These are phyloP conservation scores for Euryodendron excelsum DNA, from an alignment of 148 eudicot genomes.

Conservation along the genomic window DNA sequence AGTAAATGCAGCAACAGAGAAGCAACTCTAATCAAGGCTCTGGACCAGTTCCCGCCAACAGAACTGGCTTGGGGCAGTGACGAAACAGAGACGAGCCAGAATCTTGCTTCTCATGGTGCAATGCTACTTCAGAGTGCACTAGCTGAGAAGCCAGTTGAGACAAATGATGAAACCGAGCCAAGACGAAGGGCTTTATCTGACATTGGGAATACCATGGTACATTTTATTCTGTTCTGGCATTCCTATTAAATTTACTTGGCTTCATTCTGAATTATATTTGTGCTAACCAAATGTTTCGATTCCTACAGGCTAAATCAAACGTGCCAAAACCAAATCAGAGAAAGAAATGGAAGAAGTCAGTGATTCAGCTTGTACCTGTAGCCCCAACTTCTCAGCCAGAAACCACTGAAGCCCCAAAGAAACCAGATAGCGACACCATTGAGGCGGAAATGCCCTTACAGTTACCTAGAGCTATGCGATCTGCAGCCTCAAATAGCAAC, in stretches of 20 bases:
- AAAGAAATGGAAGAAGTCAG: slow-evolving; percentile 83
- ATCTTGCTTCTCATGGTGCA: slow-evolving; percentile 82
- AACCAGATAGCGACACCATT: slow-evolving; percentile 31
- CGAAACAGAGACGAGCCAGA: slow-evolving; percentile 24
- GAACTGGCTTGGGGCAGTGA: slow-evolving; percentile 19
- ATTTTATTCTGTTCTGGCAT: slow-evolving; percentile 3
- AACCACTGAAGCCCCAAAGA: slow-evolving; percentile 29
- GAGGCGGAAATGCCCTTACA: slow-evolving; percentile 52
- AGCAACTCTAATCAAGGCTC: slow-evolving; percentile 11
- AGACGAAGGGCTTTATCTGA: slow-evolving; percentile 80
- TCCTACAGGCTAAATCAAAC: slow-evolving; percentile 56
- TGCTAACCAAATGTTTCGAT: neutral
- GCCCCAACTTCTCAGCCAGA: slow-evolving; percentile 47
- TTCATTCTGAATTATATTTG: too few species aligned
- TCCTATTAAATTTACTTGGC: too few species aligned
- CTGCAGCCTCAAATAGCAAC: slow-evolving; percentile 52
- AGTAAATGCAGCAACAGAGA: slow-evolving; percentile 69
- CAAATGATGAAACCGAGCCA: slow-evolving; percentile 37
- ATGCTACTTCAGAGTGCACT: slow-evolving; percentile 70
- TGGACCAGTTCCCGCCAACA: slow-evolving; percentile 19
- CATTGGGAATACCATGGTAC: slow-evolving; percentile 81
- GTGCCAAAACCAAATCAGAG: slow-evolving; percentile 56
- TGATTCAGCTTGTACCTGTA: slow-evolving; percentile 67
- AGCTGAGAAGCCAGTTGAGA: slow-evolving; percentile 43
- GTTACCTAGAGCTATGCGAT: slow-evolving; percentile 74